Evolutionary conservation across 2,329 filamentous ascomycete species (phyloP), one percentile per base, ranked within the genome.

Genomic region (Claviceps pusilla): DNA sequence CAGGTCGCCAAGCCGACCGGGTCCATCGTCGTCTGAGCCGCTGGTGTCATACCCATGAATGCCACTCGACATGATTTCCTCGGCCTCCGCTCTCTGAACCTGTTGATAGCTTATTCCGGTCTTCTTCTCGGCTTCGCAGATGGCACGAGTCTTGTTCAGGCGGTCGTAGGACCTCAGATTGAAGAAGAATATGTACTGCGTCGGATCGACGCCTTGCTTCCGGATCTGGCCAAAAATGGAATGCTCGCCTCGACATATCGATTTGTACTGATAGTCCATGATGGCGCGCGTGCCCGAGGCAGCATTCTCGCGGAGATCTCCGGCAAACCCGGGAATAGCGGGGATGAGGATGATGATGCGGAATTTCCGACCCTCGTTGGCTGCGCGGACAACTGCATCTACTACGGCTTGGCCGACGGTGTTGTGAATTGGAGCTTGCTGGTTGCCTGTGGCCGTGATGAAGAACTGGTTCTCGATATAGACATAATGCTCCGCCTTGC

Each of bases 401-500:
- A 96, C 93, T 53, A 98, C 95, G 2, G 93, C 84, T 7, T 77
- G 76, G 12, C 93, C 93, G 53, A 98, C 86, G 19, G 82, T 85
- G 65, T 98, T 98, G 68, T 89, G 83, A 29, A 97, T 81, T 0
- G 91, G 91, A 0, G 76, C 72, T 66, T 96, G 90, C 41, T 95
- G 70, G n/a, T 93, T 84, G 9, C 89, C 89, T 0, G 91, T 97
- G 0, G 93, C 87, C 1, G 89, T 94, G 65, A 94, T 96, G 75
- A 97, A 98, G 73, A 97, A 97, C 64, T 98, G 93, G 63, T 97
- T 97, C 68, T 98, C 93, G 57, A 98, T 95, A 71, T 97, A 98
- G 29, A 98, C 86, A 61, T 82, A 96, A 66, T 97, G 91, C 69
- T 96, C 74, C 0, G 91, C 91, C 52, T 87, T 88, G 51, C 84